phyloP scores from a whole-genome alignment of 2,329 filamentous ascomycete genomes.

The Orbilia oligospora region DNA sequence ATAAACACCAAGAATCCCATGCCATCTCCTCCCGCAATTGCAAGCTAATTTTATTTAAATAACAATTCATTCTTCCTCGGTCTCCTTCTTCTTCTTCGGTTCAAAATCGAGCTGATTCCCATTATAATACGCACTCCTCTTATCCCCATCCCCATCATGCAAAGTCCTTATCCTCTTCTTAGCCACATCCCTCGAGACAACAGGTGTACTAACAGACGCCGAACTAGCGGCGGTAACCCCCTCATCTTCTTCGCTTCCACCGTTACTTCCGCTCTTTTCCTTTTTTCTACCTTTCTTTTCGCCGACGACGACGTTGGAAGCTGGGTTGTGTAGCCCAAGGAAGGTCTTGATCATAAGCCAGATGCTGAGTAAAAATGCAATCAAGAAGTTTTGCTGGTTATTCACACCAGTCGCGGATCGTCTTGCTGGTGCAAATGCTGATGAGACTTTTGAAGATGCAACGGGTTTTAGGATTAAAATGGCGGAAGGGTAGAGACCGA shows the following conservation, averaged over 20 bases:
- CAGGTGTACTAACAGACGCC: slow-evolving; percentile 20
- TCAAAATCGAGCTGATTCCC: slow-evolving; percentile 58
- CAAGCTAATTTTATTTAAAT: background rate
- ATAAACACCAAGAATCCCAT: background rate
- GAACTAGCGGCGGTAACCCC: background rate
- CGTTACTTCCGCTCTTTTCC: background rate
- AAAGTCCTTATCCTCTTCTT: slow-evolving; percentile 58
- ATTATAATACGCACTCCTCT: slow-evolving; percentile 58
- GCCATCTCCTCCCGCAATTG: background rate
- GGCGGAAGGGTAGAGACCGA: slow-evolving; percentile 53
- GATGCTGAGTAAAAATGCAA: slow-evolving; percentile 45
- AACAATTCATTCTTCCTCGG: background rate
- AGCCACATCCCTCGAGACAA: slow-evolving; percentile 36
- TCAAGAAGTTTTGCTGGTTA: slow-evolving; percentile 52
- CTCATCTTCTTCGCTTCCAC: slow-evolving; percentile 2
- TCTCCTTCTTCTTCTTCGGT: slow-evolving; percentile 50
- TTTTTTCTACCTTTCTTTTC: slow-evolving; percentile 12
- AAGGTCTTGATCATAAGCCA: slow-evolving; percentile 58
- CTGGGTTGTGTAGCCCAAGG: slow-evolving; percentile 45
- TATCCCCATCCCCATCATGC: slow-evolving; percentile 51
- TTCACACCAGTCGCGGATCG: background rate
- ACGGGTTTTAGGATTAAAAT: slow-evolving; percentile 52
- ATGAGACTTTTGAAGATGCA: slow-evolving; percentile 24
- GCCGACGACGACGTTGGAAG: slow-evolving; percentile 32
- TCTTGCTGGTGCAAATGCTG: slow-evolving; percentile 41